Percentiles rank a stretch among this genome's conserved stretches.
Conservation (phyloP, 208 protist genomes). For the Leishmania mexicana region DNA sequence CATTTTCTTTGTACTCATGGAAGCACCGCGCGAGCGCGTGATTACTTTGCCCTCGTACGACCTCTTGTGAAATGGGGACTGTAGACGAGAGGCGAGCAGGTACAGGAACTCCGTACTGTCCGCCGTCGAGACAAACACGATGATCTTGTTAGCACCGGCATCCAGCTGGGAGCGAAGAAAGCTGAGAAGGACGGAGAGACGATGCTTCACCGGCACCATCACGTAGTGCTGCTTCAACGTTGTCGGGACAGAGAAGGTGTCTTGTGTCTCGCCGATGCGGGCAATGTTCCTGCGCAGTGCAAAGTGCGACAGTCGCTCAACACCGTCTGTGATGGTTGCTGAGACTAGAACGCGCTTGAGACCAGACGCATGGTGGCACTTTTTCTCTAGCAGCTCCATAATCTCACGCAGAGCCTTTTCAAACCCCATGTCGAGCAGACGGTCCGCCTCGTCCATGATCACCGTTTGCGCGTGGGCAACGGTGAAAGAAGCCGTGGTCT, state of each 20-base stretch:
- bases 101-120: slow-evolving; percentile 97
- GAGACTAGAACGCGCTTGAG: slow-evolving; percentile 98
- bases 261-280: slow-evolving; percentile 65
- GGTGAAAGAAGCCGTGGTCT: slow-evolving; percentile 71
- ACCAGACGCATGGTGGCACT: slow-evolving; percentile 78
- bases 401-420: slow-evolving; percentile 98
- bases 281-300: slow-evolving; percentile 71
- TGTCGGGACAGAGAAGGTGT: slow-evolving; percentile 77
- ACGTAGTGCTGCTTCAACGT: slow-evolving; percentile 82
- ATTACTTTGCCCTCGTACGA: slow-evolving; percentile 35
- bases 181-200: slow-evolving; percentile 95
- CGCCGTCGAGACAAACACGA: slow-evolving; percentile 98
- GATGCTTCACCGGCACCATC: slow-evolving; percentile 73
- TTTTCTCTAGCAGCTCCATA: slow-evolving; percentile 85
- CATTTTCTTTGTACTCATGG: slow-evolving; percentile 56
- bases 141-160: slow-evolving; percentile 94
- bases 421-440: slow-evolving; percentile 99
- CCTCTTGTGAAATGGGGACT: slow-evolving; percentile 60
- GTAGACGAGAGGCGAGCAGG: slow-evolving; percentile 90
- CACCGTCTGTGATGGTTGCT: slow-evolving; percentile 93
- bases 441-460: slow-evolving; percentile 98
- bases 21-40: slow-evolving; percentile 25
- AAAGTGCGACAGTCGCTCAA: slow-evolving; percentile 90
- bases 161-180: slow-evolving; percentile 89
- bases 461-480: slow-evolving; percentile 83